Conservation (phyloP, 352 stramenopile genomes). For the Globisporangium irregulare region DNA sequence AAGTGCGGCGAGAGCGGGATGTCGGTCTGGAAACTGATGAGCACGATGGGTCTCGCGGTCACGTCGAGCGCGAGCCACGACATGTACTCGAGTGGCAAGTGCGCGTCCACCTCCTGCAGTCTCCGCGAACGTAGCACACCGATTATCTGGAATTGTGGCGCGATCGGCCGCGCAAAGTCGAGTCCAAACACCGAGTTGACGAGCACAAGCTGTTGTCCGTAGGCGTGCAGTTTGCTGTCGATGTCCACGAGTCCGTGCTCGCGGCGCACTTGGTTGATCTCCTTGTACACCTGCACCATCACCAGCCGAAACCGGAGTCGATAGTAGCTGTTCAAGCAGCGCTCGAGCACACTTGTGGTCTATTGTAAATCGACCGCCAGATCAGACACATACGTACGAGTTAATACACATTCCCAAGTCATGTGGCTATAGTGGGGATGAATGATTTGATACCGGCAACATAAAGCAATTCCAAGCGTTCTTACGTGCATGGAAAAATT, state of each 20-base stretch:
- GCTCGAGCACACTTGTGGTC: slow-evolving; percentile 69
- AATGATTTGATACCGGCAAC: not conserved
- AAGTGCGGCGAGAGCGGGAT: slow-evolving; percentile 51
- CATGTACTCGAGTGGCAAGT: slow-evolving; percentile 32
- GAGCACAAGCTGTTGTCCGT: slow-evolving; percentile 63
- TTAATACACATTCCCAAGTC: not conserved
- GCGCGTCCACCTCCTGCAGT: slow-evolving; percentile 1
- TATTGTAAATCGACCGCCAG: slow-evolving; percentile 12
- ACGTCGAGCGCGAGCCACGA: slow-evolving; percentile 35
- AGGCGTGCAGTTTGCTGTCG: slow-evolving; percentile 49
- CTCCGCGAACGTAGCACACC: slow-evolving; percentile 44
- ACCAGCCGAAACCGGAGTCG: slow-evolving; percentile 69
- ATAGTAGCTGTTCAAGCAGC: slow-evolving; percentile 77
- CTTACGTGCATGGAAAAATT: slow-evolving; percentile 72
- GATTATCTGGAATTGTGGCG: slow-evolving; percentile 78
- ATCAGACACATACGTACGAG: slow-evolving; percentile 10
- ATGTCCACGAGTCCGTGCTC: slow-evolving; percentile 51
- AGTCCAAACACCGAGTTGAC: slow-evolving; percentile 83
- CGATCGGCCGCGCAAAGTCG: slow-evolving; percentile 70
- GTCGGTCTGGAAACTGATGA: slow-evolving; percentile 56
- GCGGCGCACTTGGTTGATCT: slow-evolving; percentile 56
- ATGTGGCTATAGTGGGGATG: not conserved
- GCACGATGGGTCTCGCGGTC: slow-evolving; percentile 37
- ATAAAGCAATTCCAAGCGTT: not conserved
- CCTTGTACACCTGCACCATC: slow-evolving; percentile 57